Conservation (phyloP, 257 asterid genomes). For the Solanum virginianum region DNA sequence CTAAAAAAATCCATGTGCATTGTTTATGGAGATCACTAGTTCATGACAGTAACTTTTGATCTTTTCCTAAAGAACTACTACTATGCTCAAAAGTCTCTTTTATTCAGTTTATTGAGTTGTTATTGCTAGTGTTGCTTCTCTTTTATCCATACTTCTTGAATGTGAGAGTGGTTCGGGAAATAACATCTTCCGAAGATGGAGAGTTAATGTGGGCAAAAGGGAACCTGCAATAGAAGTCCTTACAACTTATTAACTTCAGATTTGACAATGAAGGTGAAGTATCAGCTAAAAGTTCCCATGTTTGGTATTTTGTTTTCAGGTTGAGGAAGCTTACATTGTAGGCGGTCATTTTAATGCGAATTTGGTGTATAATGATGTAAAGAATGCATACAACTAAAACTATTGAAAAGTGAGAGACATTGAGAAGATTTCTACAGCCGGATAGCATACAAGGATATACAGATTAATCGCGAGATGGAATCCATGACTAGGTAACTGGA, state of each 20-base stretch:
- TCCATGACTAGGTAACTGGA: background rate
- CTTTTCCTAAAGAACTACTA: background rate
- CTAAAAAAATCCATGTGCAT: background rate
- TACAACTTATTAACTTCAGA: background rate
- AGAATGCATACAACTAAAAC: background rate
- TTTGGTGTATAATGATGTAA: conserved; percentile 1
- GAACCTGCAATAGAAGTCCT: background rate
- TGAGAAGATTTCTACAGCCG: background rate
- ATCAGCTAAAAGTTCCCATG: background rate
- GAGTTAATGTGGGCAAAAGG: background rate
- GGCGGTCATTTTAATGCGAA: background rate
- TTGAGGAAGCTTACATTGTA: conserved; percentile 13
- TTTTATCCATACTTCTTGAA: background rate
- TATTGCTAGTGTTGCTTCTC: background rate
- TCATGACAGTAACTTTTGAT: background rate
- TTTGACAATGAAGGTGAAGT: background rate
- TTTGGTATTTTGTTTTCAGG: conserved; percentile 12
- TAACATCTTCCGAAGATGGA: background rate
- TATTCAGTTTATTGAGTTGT: background rate
- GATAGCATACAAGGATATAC: background rate
- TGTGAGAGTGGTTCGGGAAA: background rate
- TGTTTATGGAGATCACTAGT: background rate
- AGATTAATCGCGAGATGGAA: background rate
- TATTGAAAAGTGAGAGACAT: background rate
- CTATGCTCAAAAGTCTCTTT: background rate